phyloP scores from a whole-genome alignment of 257 asterid genomes.

The Coffea eugenioides region DNA sequence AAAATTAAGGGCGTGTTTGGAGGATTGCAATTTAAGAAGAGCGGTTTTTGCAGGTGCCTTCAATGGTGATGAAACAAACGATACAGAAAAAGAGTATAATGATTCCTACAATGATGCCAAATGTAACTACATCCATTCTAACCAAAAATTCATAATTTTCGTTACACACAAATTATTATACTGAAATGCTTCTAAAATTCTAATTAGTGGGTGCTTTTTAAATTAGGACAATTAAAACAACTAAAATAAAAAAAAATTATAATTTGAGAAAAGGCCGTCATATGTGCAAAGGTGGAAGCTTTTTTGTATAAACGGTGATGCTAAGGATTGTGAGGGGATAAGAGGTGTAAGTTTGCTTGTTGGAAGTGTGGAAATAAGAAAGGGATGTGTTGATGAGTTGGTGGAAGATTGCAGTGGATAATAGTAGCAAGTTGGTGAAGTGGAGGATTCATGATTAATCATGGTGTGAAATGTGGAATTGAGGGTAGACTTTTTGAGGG shows the following conservation, averaged over 20 bases:
- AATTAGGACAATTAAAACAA: no score
- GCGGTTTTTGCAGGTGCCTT: conserved; percentile 80
- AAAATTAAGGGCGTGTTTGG: conserved; percentile 28
- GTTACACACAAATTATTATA: neutral
- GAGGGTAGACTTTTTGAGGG: no score
- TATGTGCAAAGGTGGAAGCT: no score
- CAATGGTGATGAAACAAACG: conserved; percentile 71
- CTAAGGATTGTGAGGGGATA: no score
- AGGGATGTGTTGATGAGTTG: neutral
- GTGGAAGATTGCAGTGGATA: neutral
- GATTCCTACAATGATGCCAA: conserved; percentile 86
- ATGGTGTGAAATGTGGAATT: no score
- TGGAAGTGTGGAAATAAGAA: neutral
- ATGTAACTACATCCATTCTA: conserved; percentile 73
- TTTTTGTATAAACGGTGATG: no score
- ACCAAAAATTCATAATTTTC: no score
- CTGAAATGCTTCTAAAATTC: neutral
- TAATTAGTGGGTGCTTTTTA: neutral
- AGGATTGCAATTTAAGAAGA: conserved; percentile 30
- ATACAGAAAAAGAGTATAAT: conserved; percentile 71
- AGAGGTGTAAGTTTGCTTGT: no score
- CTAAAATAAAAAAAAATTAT: no score
- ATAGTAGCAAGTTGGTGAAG: neutral
- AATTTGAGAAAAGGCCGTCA: no score
- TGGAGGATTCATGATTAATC: neutral